Base-by-base conservation (phyloP, 805 yeast species). In the Candida berthetii region DNA sequence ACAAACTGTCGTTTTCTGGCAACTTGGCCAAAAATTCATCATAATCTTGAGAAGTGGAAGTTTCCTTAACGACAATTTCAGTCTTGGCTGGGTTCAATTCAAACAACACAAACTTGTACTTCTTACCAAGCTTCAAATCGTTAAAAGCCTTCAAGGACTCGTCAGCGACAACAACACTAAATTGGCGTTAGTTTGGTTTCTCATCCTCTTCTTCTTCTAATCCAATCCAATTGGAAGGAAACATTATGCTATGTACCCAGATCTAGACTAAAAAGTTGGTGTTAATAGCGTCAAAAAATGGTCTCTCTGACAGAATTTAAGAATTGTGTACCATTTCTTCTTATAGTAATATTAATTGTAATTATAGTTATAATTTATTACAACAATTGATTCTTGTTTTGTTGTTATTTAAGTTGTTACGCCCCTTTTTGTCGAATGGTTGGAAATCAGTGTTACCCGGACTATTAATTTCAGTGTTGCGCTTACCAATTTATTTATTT, bases 1-100 rank as follows among this genome's bases (percentile, higher is more conserved):
- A 93, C 66, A 90, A 81, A 71, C 97, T 88, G 62, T 91, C 96
- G 64, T 85, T 78, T 72, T 93, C 99, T 56, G 98, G 96, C 58
- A 93, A 79, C 61, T 85, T 78, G 63, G 79, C 88, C 57, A 91
- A 69, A 69, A 93, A 93, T 31, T 79, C 69, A 57, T 93, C 98
- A 69, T 93, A 93, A 54, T 82, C 85, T 31, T 57, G 60, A 19
- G 80, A 84, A 40, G 74, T 68, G 42, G 96, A 88, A 48, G 91
- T 85, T 65, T 83, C 78, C 59, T 82, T 90, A 47, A 93, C 96
- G 42, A 89, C 75, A 64, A 93, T 93, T 72, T 87, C 82, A 49
- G 98, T 89, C 73, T 88, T 89, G 60, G 76, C 71, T 53, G 82
- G 89, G 68, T 85, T 89, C 66, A 93, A 74, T 49, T 79, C 76